Base-by-base conservation (phyloP, 768 basidiomycete genomes). In the Leccinum longicurvipes region DNA sequence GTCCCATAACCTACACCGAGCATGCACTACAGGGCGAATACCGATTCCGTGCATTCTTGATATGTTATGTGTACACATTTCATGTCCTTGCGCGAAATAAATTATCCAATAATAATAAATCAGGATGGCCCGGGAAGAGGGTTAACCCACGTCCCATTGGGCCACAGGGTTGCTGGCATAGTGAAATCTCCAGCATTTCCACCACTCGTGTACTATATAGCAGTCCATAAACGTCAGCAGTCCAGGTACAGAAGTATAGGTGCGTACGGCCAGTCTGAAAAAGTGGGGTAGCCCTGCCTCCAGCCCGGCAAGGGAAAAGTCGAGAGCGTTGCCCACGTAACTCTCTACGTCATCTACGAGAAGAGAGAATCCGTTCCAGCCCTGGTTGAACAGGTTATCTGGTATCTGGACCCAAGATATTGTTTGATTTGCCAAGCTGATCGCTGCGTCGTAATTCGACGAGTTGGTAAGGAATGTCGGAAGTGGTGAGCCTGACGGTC, bases 301-400 rank as follows among this genome's bases (percentile, higher is more conserved):
- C 50, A 92, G 75, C 15, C 79, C 78, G 21, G 77, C 78, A n/a
- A 93, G 75, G 17, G 85, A 84, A 66, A 81, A 91, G 63, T 89
- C 89, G 47, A 89, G 73, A 4, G 82, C 83, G 14, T 75, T 70
- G 10, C 92, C 90, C n/a, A 77, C 68, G 64, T 87, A 92, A 60
- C 86, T 77, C 67, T 91, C 83, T 0, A 95, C 91, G 61, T 94
- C 93, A 65, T 94, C 90, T n/a, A 92, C 81, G 14, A 94, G 76
- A 24, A 94, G 78, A 0, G 82, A 74, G 64, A 91, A 92, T 6
- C 89, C 89, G 63, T 86, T 83, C 88, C 88, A 93, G 3, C 75
- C 78, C 29, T 71, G 65, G 19, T 28, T 59, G 6, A 48, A 41
- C 19, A 72, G 39, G 25, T 47, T 54, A 6, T 67, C 63, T 8